Evolutionary conservation across 1,284 basidiomycete genomes (phyloP).

Genomic region (Polyporus tsugae): DNA sequence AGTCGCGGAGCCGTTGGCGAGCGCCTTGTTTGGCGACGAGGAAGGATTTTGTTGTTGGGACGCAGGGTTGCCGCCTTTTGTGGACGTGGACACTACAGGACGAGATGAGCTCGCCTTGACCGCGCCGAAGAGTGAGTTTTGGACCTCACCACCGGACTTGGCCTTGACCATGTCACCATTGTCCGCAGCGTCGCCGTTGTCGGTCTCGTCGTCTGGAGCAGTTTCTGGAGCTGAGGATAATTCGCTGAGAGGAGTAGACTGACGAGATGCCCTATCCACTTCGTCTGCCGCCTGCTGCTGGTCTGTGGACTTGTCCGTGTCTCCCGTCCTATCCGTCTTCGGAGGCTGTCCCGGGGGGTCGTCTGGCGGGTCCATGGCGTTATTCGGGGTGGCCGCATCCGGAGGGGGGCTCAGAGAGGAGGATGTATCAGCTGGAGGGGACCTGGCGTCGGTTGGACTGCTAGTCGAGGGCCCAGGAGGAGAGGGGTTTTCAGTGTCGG

Average conservation of each 20-base stretch:
- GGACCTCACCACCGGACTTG: slow-evolving; percentile 22
- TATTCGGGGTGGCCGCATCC: slow-evolving; percentile 39
- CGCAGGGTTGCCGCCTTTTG: slow-evolving; percentile 9
- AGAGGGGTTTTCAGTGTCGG: slow-evolving; percentile 40
- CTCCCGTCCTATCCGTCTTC: slow-evolving; percentile 10
- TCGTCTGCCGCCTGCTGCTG: slow-evolving; percentile 31
- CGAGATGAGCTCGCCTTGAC: not conserved
- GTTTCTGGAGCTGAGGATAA: slow-evolving; percentile 66
- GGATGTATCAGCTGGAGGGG: slow-evolving; percentile 38
- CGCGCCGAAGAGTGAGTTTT: not conserved
- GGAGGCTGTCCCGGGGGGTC: slow-evolving; percentile 25
- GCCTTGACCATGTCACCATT: slow-evolving; percentile 36
- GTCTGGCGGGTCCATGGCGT: slow-evolving; percentile 34
- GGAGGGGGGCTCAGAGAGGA: slow-evolving; percentile 44
- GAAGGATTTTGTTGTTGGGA: slow-evolving; percentile 9
- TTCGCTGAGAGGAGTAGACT: slow-evolving; percentile 74
- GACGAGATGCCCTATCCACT: slow-evolving; percentile 51
- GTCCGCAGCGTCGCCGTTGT: slow-evolving; percentile 43
- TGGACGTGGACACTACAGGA: slow-evolving; percentile 10
- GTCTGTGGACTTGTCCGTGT: slow-evolving; percentile 18
- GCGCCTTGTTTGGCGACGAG: slow-evolving; percentile 11
- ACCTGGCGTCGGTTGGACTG: slow-evolving; percentile 37
- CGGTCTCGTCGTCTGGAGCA: slow-evolving; percentile 36
- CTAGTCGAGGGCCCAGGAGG: slow-evolving; percentile 36
- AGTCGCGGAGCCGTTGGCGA: not conserved